phyloP scores from a whole-genome alignment of 2,329 filamentous ascomycete genomes.

The Mycosphaerella sp. region DNA sequence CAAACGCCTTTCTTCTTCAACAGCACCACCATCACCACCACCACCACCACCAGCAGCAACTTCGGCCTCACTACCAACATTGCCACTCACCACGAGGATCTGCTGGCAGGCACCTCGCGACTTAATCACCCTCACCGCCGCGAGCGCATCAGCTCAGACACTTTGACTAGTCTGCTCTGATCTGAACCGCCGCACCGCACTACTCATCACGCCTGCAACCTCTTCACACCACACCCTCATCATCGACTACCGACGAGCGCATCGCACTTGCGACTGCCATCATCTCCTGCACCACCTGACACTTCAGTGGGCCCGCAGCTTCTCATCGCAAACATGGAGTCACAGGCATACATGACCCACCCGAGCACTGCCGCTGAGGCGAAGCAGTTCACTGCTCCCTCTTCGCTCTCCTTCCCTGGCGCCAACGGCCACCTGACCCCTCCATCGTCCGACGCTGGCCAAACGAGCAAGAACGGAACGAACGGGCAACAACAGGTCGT shows the following conservation, averaged over 20 bases:
- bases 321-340: conserved; percentile 59
- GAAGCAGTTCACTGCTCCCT: conserved; percentile 88
- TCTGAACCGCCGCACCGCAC: conserved; percentile 13
- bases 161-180: conserved; percentile 20
- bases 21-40: neutral
- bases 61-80: too few relatives aligned
- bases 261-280: neutral
- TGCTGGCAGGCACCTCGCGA: conserved; percentile 15
- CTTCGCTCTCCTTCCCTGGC: conserved; percentile 85
- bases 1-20: conserved; percentile 4
- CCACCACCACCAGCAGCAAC: too few relatives aligned
- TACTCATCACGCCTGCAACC: conserved; percentile 1
- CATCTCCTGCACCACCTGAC: conserved; percentile 2
- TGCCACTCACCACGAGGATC: conserved; percentile 14
- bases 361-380: conserved; percentile 87
- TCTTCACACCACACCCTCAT: neutral
- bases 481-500: conserved; percentile 47
- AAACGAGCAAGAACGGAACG: conserved; percentile 46
- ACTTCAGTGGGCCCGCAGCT: neutral
- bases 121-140: conserved; percentile 6
- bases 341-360: conserved; percentile 68
- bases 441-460: conserved; percentile 65
- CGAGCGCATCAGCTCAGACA: conserved; percentile 18
- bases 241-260: neutral
- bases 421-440: conserved; percentile 71